Evolutionary conservation across 2,329 filamentous ascomycete genomes (phyloP), one percentile per base, ranked within the genome.

Genomic region (Hortaea sp.): DNA sequence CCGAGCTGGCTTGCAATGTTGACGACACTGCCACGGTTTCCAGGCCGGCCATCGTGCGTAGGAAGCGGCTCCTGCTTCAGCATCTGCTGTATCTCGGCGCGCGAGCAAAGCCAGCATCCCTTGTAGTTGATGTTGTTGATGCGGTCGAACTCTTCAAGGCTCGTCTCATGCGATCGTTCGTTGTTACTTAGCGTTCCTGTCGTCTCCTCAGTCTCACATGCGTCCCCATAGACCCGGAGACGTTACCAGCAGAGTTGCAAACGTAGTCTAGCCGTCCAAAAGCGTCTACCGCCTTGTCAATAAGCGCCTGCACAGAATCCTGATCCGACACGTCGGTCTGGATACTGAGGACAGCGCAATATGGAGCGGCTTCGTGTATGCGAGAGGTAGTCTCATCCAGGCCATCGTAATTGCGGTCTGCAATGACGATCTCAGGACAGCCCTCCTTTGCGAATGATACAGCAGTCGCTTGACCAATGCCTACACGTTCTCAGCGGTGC

Each of bases 241-340:
- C 2, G 20, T 20, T 20, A 56, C 58, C 54, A 27, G 70, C 71
- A 47, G 62, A 66, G 55, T 74, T 73, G 32, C 70, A 64, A 12
- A 66, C 67, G 55, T 74, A 74, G 56, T 74, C 70, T 11, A 74
- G 62, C 4, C 69, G 58, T 0, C 66, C 66, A 45, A 68, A 70
- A 10, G 56, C 51, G 1, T 54, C 48, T 4, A 69, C 59, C 2
- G 61, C 57, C 4, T 42, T 52, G 4, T 59, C 57, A 43, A 73
- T 57, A 7, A 66, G 59, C 3, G 44, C 44, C 4, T 63, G 49
- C 6, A 73, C 58, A 4, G 67, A 57, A 1, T 56, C 53, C 29
- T 66, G 63, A 10, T 61, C 51, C 4, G 64, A 53, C 29, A 69
- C 62, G 52, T 74, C 68, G 1, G 63, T 61, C 9, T 53, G 45